A percentile compares a stretch with the other conserved stretches of the same genome.
These are phyloP conservation scores for Aspergillus vadensis DNA, from an alignment of 2,329 filamentous ascomycete species.

Conservation along the genomic window DNA sequence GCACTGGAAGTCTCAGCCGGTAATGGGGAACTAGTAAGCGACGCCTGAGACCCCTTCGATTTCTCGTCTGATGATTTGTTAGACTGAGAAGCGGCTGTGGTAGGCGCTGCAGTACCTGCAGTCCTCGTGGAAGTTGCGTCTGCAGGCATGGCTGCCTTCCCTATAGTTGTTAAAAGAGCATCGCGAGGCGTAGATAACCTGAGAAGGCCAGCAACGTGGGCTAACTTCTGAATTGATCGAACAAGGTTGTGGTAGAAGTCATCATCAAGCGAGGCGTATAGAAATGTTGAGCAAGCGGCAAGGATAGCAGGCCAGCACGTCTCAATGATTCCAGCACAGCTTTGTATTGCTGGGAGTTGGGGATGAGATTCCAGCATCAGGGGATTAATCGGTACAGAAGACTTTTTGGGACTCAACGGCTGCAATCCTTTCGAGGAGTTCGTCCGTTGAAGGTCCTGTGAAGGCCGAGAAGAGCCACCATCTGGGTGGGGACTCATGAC, in stretches of 20 bases:
- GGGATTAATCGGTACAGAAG: slow-evolving; percentile 72
- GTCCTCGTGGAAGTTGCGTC: slow-evolving; percentile 52
- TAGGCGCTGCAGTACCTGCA: slow-evolving; percentile 18
- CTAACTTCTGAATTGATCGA: slow-evolving; percentile 89
- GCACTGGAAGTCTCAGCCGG: slow-evolving; percentile 29
- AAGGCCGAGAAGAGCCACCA: slow-evolving; percentile 33
- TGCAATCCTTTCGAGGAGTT: slow-evolving; percentile 29
- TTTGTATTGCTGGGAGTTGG: slow-evolving; percentile 69
- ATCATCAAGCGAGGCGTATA: slow-evolving; percentile 87
- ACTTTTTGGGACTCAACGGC: slow-evolving; percentile 28
- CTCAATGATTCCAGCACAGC: slow-evolving; percentile 80
- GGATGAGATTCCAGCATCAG: slow-evolving; percentile 73
- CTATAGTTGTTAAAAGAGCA: slow-evolving; percentile 89
- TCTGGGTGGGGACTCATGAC: slow-evolving; percentile 41
- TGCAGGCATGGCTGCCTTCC: slow-evolving; percentile 87
- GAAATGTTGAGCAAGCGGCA: slow-evolving; percentile 90
- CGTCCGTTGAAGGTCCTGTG: slow-evolving; percentile 34
- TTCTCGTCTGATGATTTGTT: slow-evolving; percentile 33
- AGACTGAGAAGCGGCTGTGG: slow-evolving; percentile 24
- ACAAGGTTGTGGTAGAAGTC: slow-evolving; percentile 94
- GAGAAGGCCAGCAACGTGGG: slow-evolving; percentile 88
- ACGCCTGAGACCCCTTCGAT: slow-evolving; percentile 29
- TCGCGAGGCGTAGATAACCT: slow-evolving; percentile 84
- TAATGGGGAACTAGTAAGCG: slow-evolving; percentile 27
- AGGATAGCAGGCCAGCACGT: slow-evolving; percentile 95